These are phyloP conservation scores for Copromyces sp. DNA, from an alignment of 495 filamentous ascomycete species.

Conservation along the genomic window DNA sequence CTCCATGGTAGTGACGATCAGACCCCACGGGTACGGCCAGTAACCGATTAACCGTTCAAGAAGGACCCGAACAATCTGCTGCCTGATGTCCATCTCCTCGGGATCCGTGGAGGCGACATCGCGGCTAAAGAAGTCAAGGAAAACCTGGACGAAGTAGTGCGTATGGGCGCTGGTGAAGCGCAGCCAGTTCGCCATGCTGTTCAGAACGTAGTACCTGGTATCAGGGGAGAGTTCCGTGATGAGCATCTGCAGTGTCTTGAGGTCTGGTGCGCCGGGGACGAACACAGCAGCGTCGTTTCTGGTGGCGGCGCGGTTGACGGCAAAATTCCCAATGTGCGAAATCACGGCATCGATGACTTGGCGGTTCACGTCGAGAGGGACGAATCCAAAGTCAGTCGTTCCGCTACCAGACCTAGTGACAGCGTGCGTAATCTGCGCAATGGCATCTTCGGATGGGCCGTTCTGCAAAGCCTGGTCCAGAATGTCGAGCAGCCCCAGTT, in stretches of 20 bases:
- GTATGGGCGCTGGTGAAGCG: conserved; percentile 84
- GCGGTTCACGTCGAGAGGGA: conserved; percentile 56
- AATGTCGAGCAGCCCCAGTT: conserved; percentile 54
- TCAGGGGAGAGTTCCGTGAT: conserved; percentile 64
- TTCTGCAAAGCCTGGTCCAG: conserved; percentile 56
- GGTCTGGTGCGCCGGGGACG: conserved; percentile 57
- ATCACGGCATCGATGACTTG: conserved; percentile 72
- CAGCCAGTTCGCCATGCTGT: conserved; percentile 82
- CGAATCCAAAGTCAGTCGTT: conserved; percentile 50
- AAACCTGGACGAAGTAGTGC: conserved; percentile 82
- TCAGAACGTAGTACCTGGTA: conserved; percentile 73
- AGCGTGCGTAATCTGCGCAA: conserved; percentile 60
- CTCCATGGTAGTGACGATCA: conserved; percentile 84
- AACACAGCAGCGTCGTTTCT: conserved; percentile 55
- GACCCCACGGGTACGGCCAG: conserved; percentile 92
- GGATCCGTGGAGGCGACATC: conserved; percentile 54
- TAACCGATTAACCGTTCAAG: conserved; percentile 80
- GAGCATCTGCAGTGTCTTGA: conserved; percentile 62
- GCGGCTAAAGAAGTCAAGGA: conserved; percentile 77
- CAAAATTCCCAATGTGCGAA: conserved; percentile 67
- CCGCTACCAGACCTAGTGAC: conserved; percentile 45
- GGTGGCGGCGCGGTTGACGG: conserved; percentile 44
- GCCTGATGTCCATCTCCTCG: conserved; percentile 70
- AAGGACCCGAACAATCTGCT: conserved; percentile 81
- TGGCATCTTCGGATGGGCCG: conserved; percentile 52